phyloP scores from a whole-genome alignment of 2,329 filamentous ascomycete genomes.

The Pseudogymnoascus sp. region DNA sequence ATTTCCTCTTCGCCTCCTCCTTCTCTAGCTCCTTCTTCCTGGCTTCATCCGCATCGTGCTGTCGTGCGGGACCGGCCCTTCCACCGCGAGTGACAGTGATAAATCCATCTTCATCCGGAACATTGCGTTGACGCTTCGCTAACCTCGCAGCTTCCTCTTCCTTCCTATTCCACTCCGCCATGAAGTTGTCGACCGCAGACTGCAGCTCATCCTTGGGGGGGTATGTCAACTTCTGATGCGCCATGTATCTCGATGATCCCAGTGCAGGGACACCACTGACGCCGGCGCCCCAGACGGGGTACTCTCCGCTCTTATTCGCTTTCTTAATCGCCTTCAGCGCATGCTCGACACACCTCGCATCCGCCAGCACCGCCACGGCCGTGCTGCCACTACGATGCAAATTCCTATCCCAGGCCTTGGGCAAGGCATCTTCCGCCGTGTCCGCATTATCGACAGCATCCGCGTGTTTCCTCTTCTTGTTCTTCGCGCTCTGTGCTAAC shows the following conservation, averaged over 20 bases:
- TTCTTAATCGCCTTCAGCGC: conserved; percentile 69
- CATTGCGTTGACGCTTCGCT: conserved; percentile 59
- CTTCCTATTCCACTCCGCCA: conserved; percentile 68
- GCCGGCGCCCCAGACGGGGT: conserved; percentile 61
- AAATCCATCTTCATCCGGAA: conserved; percentile 92
- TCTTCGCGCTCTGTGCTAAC: conserved; percentile 27
- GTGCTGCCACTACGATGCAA: conserved; percentile 68
- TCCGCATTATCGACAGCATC: conserved; percentile 41
- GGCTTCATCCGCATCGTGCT: conserved; percentile 60
- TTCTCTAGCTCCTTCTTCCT: conserved; percentile 54
- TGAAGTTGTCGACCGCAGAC: conserved; percentile 72
- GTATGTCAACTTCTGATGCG: conserved; percentile 64
- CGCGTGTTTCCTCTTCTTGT: conserved; percentile 44
- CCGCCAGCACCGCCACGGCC: conserved; percentile 76
- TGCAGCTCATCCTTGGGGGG: conserved; percentile 62
- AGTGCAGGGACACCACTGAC: conserved; percentile 51
- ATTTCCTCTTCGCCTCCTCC: conserved; percentile 53
- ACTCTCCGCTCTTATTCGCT: conserved; percentile 47
- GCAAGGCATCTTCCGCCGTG: conserved; percentile 56
- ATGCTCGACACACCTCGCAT: conserved; percentile 67
- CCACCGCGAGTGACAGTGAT: conserved; percentile 78
- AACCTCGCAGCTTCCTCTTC: conserved; percentile 55
- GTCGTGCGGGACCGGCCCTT: conserved; percentile 62
- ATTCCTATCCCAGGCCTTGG: conserved; percentile 63
- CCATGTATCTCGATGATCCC: conserved; percentile 45